Base-by-base conservation (phyloP, 1,284 basidiomycete genomes). In the Grifola frondosa region DNA sequence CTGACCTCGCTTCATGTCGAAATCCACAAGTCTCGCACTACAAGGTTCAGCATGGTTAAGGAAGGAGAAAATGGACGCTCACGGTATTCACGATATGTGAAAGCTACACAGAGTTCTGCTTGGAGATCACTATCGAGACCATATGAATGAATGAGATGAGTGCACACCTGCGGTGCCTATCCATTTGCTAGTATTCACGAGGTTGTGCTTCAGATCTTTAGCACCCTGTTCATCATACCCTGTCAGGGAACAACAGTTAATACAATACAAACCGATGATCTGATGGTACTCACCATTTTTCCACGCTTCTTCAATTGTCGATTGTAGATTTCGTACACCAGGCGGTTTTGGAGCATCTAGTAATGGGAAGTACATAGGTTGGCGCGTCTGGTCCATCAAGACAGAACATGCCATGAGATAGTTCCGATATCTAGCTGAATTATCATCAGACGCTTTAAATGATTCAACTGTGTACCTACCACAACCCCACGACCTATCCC, bases 271-370 rank as follows among this genome's bases (percentile, higher is more conserved):
- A 21, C 6, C 16, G 20, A 21, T 31, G 5, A 15, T 3, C 15
- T 30, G 15, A 13, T 21, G 21, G n/a, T 19, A 19, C 32, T 29
- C 49, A 84, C 88, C 85, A 30, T 67, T 67, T 40, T 67, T 62
- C 91, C 91, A 95, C 2, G 90, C 91, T 39, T 76, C 71, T 62
- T 93, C 85, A 34, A 95, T 81, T 80, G 84, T 84, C 11, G 49
- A 56, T 58, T 94, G 91, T 20, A 94, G 60, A 52, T 86, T 81
- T 9, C 81, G 70, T 6, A 94, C 75, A 10, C 89, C 74, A 2
- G 90, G 91, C 1, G 78, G 65, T 6, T 70, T 65, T 6, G 79
- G 78, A 7, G 62, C 53, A 41, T 77, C 73, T 4, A 91, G 69
- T n/a, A 79, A 63, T 2, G 73, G 64, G 45, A 73, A 75, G 59